A percentile compares a stretch with the other conserved stretches of the same genome.
Conservation (phyloP, 768 basidiomycete genomes). For the Auriscalpium orientale region DNA sequence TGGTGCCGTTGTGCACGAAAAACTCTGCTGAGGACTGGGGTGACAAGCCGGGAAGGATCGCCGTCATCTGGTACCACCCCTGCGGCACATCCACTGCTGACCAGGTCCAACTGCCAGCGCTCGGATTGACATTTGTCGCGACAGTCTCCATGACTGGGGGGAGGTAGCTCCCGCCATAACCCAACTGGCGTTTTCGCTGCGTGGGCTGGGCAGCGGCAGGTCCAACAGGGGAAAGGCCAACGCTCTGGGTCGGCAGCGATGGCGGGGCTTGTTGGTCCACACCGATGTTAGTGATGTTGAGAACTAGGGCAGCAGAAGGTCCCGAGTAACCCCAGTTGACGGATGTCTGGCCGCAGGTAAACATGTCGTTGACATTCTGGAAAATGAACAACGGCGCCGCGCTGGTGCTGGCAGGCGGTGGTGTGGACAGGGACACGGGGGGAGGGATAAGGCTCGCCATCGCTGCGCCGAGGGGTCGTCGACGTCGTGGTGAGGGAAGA, state of each 20-base stretch:
- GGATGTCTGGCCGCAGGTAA: constrained; percentile 25
- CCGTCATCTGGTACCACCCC: constrained; percentile 40
- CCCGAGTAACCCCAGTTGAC: constrained; percentile 22
- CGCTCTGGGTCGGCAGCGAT: not conserved
- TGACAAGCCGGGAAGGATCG: constrained; percentile 6
- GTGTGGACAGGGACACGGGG: not conserved
- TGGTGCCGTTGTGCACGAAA: constrained; percentile 30
- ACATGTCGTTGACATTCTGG: constrained; percentile 21
- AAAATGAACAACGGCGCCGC: not conserved
- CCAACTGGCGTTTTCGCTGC: not conserved
- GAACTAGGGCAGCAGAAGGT: constrained; percentile 18
- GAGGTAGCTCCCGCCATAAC: constrained; percentile 6
- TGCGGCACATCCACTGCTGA: constrained; percentile 34
- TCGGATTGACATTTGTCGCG: constrained; percentile 24
- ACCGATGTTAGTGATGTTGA: constrained; percentile 35
- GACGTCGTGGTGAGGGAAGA: no score
- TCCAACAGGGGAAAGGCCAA: constrained; percentile 8
- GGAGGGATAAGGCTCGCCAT: not conserved
- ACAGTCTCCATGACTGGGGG: constrained; percentile 20
- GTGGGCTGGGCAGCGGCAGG: not conserved
- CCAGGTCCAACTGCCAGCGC: constrained; percentile 32
- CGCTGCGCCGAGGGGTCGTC: no score
- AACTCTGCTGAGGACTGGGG: constrained; percentile 24
- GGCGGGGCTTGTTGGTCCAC: constrained; percentile 23
- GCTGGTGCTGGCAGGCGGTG: not conserved